These are phyloP conservation scores for Diaporthe sp. DNA, from an alignment of 2,329 filamentous ascomycete species.

Conservation along the genomic window DNA sequence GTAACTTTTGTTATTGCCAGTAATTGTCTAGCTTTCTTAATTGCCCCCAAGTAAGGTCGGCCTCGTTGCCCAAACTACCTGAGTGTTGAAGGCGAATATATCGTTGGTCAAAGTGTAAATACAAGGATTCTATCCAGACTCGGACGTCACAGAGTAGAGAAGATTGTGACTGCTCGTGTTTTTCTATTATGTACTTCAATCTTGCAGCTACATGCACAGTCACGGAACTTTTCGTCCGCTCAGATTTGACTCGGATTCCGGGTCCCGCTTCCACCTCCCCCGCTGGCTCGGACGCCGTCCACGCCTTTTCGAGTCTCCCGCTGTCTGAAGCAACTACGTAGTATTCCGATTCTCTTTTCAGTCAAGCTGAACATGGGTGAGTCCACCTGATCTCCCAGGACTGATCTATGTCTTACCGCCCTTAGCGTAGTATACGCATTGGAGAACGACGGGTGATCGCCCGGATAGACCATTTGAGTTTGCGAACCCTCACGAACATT, in stretches of 20 bases:
- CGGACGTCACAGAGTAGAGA: not conserved
- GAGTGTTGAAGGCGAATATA: not conserved
- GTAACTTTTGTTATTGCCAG: too few species aligned
- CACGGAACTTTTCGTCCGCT: not conserved
- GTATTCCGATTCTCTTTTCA: not conserved
- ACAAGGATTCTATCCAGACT: not conserved
- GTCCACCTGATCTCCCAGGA: not conserved
- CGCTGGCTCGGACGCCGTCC: not conserved
- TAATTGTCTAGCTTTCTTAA: not conserved
- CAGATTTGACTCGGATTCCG: not conserved
- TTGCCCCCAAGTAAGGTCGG: too few species aligned
- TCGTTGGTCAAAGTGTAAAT: not conserved
- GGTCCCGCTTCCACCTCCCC: not conserved
- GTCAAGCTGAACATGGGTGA: not conserved
- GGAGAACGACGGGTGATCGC: not conserved
- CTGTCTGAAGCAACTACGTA: not conserved
- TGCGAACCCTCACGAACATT: not conserved
- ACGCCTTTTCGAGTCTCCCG: not conserved
- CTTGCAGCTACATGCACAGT: not conserved
- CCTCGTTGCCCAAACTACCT: not conserved
- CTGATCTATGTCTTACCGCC: not conserved
- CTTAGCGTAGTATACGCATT: not conserved
- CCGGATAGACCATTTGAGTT: not conserved
- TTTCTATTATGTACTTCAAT: not conserved
- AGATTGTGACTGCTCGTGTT: rapidly evolving